Evolutionary conservation across 2,329 filamentous ascomycete genomes (phyloP).

Genomic region (Cephalotrichum gorgonifer): DNA sequence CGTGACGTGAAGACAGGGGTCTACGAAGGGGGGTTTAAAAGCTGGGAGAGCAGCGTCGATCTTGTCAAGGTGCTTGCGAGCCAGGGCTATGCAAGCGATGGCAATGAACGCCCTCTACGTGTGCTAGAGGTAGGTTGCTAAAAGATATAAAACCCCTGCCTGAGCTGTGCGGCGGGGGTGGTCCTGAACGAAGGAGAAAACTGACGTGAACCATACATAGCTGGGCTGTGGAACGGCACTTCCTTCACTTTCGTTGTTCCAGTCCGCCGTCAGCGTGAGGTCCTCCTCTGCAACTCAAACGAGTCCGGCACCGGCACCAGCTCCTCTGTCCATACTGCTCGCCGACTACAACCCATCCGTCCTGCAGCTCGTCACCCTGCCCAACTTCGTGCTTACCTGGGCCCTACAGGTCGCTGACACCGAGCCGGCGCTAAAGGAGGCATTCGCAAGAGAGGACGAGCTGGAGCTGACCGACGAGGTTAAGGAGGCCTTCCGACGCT

Average conservation of each 20-base stretch:
- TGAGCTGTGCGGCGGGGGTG: too few species aligned
- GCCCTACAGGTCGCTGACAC: constrained; percentile 32
- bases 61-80: constrained; percentile 57
- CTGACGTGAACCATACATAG: constrained; percentile 26
- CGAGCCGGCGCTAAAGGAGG: constrained; percentile 28
- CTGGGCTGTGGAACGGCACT: constrained; percentile 72
- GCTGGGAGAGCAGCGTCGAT: constrained; percentile 79
- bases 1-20: constrained; percentile 73
- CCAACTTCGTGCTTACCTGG: constrained; percentile 68
- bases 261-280: constrained; percentile 36
- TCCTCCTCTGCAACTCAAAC: too few species aligned
- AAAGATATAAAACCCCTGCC: too few species aligned
- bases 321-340: constrained; percentile 48
- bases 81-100: constrained; percentile 20
- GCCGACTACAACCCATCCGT: constrained; percentile 76
- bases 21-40: constrained; percentile 84
- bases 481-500: constrained; percentile 44
- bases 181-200: not conserved
- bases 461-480: constrained; percentile 53
- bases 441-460: constrained; percentile 45
- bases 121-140: constrained; percentile 4
- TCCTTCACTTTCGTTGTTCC: constrained; percentile 61
- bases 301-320: constrained; percentile 5
- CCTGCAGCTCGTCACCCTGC: constrained; percentile 66
- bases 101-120: not conserved